phyloP scores from a whole-genome alignment of 176 grass and related monocot genomes.

The Oryza longistaminata region DNA sequence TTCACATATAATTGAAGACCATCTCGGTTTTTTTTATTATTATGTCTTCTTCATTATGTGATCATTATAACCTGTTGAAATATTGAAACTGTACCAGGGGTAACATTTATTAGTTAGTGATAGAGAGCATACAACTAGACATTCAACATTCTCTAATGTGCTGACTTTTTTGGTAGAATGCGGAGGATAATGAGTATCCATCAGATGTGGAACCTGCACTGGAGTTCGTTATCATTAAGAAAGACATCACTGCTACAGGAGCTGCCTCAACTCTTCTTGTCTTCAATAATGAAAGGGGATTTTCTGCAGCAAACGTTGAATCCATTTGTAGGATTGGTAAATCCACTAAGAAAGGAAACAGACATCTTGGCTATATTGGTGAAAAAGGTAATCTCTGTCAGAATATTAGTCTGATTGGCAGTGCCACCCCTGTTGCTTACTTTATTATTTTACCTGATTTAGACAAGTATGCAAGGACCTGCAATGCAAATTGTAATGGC shows the following conservation, averaged over 20 bases:
- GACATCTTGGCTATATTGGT: slow-evolving; percentile 61
- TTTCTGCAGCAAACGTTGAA: slow-evolving; percentile 52
- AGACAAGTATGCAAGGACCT: too few species aligned
- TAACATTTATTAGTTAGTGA: too few species aligned
- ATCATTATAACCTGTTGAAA: too few species aligned
- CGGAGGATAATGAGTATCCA: slow-evolving; percentile 71
- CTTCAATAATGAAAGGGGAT: slow-evolving; percentile 72
- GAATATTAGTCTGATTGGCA: not conserved
- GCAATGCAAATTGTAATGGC: too few species aligned
- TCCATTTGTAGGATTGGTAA: slow-evolving; percentile 63
- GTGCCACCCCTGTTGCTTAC: not conserved
- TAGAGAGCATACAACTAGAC: too few species aligned
- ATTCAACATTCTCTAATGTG: too few species aligned
- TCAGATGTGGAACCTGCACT: slow-evolving; percentile 47
- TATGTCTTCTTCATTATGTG: too few species aligned
- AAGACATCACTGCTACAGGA: slow-evolving; percentile 56
- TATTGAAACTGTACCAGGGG: too few species aligned
- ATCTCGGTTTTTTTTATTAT: too few species aligned
- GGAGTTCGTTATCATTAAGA: slow-evolving; percentile 56
- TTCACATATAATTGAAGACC: too few species aligned
- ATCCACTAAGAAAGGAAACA: slow-evolving; percentile 63
- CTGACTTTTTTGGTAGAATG: slow-evolving; percentile 40
- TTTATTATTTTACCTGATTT: too few species aligned
- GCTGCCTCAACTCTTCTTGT: slow-evolving; percentile 57
- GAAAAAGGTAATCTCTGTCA: slow-evolving; percentile 54